Evolutionary conservation across 306 rosid genomes (phyloP), one percentile per base, ranked within the genome.

Genomic region (Potentilla sterilis): DNA sequence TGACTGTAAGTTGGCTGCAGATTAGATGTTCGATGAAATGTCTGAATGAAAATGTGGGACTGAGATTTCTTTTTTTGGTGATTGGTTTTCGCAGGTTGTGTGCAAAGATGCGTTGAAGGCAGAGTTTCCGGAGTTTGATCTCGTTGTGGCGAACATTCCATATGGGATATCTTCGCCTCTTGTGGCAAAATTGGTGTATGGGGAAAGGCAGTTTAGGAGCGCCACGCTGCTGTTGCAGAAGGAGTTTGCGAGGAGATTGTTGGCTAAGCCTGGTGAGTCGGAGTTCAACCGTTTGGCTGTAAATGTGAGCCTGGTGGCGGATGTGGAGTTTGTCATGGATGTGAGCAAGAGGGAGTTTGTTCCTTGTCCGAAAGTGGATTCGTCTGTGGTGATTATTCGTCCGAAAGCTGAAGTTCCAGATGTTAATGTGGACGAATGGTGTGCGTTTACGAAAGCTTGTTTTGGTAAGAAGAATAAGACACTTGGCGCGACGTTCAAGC

Each of bases 141-240:
- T 92, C 35, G 90, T 92, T 2, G 97, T 95, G 46, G 99, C 97
- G 6, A 95, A 95, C 84, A 89, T 95, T 77, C 97, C 99, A 2
- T 90, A 92, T 8, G 87, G 89, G 55, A 95, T 95, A 79, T 90
- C 97, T 42, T 92, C 97, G 7, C 88, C 99, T 59, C 89, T 95
- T 0, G 78, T 95, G 77, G 83, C 81, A 21, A 95, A 89, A 64
- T 78, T 95, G 71, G 84, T 87, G 42, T 90, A 87, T 43, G 91
- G 89, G 15, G 15, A 82, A 13, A 76, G 46, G 28, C 80, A 67
- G 34, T 95, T 88, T 73, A 78, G 96, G 55, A 86, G 97, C 44
- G 91, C 97, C 13, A 92, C 99, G n/a, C 92, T 95, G 78, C 88
- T 95, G 14, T 90, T 95, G 5, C 97, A 95, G 61, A 92, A 92